Evolutionary conservation across 1,139 yeast genomes (phyloP).

Genomic region (Yamadazyma conglobata): DNA sequence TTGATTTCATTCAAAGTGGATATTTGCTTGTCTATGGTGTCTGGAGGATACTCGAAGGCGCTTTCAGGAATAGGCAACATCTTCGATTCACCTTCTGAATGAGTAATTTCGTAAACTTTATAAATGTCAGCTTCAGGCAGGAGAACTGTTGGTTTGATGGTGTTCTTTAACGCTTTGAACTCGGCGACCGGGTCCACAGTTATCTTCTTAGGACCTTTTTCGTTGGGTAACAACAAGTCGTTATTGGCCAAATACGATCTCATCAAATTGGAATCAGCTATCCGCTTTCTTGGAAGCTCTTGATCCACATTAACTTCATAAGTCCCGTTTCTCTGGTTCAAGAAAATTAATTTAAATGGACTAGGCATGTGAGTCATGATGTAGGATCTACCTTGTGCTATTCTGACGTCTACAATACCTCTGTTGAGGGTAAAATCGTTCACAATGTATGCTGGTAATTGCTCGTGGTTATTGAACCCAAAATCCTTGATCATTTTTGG

Average conservation of each 20-base stretch:
- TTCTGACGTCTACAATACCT: conserved; percentile 22
- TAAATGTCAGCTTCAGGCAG: conserved; percentile 17
- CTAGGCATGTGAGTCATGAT: conserved; percentile 23
- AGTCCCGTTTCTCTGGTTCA: conserved; percentile 24
- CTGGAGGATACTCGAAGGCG: conserved; percentile 20
- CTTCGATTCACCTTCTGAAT: conserved; percentile 10
- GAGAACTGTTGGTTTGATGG: conserved; percentile 11
- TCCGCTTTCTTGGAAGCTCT: conserved; percentile 15
- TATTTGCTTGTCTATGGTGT: conserved; percentile 16
- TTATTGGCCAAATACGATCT: conserved; percentile 19
- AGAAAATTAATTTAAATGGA: conserved; percentile 23
- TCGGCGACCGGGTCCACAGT: conserved; percentile 19
- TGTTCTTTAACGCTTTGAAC: conserved; percentile 13
- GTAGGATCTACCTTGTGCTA: conserved; percentile 25
- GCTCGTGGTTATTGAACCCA: conserved; percentile 21
- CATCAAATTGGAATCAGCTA: conserved; percentile 25
- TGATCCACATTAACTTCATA: conserved; percentile 23
- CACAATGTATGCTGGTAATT: conserved; percentile 23
- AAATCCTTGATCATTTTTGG: conserved; percentile 18
- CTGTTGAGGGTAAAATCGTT: conserved; percentile 16
- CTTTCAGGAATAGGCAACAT: conserved; percentile 13
- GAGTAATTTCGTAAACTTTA: conserved; percentile 17
- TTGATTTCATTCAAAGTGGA: conserved; percentile 11
- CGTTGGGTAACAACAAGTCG: conserved; percentile 2
- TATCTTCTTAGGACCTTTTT: conserved; percentile 11